These are phyloP conservation scores for Lenwebbia sp. DNA, from an alignment of 345 rosid species.

Conservation along the genomic window DNA sequence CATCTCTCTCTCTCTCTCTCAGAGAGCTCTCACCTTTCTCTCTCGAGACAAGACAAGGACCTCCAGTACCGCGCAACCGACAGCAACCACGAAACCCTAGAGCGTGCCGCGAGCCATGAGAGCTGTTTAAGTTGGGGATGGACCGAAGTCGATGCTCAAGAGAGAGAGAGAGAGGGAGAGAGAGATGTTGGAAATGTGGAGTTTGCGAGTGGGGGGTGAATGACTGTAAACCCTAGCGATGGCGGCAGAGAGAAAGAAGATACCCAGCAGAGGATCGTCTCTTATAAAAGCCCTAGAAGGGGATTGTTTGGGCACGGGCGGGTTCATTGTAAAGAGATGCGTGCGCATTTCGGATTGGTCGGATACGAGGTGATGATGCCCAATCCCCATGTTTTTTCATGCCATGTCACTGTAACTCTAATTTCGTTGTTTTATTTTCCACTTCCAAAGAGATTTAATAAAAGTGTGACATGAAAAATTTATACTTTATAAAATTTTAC, in stretches of 20 bases:
- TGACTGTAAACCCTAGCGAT: constrained; percentile 32
- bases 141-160: not conserved
- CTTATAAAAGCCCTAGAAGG: constrained; percentile 36
- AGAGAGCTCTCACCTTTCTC: not conserved
- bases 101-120: constrained; percentile 25
- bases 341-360: not conserved
- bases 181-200: not conserved
- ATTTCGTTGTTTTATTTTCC: too few relatives aligned
- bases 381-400: not conserved
- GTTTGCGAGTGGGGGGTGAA: not conserved
- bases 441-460: not conserved
- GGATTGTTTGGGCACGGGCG: not conserved
- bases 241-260: constrained; percentile 30
- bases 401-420: not conserved
- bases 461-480: not conserved
- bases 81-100: constrained; percentile 20
- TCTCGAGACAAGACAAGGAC: not conserved
- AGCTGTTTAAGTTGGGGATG: not conserved
- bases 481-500: not conserved
- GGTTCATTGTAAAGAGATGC: not conserved
- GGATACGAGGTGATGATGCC: not conserved
- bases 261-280: constrained; percentile 3
- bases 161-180: not conserved
- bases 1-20: constrained; percentile 23
- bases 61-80: not conserved